Percentiles rank a stretch among this genome's conserved stretches.
These are phyloP conservation scores for Fusarium fracticaudum DNA, from an alignment of 2,329 filamentous ascomycete genomes.

Conservation along the genomic window DNA sequence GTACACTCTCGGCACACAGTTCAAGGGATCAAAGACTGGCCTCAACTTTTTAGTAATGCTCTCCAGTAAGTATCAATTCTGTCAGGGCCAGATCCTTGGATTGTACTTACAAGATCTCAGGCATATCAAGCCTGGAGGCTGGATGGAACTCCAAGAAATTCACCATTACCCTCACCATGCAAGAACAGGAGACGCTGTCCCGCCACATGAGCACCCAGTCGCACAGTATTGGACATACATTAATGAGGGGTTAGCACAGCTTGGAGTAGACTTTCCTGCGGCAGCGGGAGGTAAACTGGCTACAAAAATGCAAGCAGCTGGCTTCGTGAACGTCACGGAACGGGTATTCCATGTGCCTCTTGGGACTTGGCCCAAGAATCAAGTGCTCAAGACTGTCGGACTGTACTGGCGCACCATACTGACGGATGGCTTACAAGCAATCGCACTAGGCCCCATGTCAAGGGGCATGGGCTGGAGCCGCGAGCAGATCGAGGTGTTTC, in stretches of 20 bases:
- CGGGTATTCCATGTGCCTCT: constrained; percentile 62
- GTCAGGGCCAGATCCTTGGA: background rate
- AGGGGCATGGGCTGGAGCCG: constrained; percentile 58
- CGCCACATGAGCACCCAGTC: constrained; percentile 51
- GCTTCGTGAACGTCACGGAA: constrained; percentile 62
- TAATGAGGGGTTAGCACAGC: constrained; percentile 52
- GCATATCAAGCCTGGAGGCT: constrained; percentile 63
- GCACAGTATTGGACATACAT: constrained; percentile 59
- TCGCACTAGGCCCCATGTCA: constrained; percentile 62
- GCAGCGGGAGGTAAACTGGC: constrained; percentile 54
- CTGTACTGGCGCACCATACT: constrained; percentile 62
- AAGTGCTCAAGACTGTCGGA: constrained; percentile 61
- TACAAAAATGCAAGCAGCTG: constrained; percentile 58
- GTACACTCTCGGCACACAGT: constrained; percentile 68
- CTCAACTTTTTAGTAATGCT: constrained; percentile 53
- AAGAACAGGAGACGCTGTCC: constrained; percentile 50
- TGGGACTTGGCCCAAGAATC: constrained; percentile 64
- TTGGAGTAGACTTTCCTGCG: constrained; percentile 59
- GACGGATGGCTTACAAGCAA: constrained; percentile 60
- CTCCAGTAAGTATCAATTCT: constrained; percentile 27
- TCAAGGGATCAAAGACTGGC: constrained; percentile 66
- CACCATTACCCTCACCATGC: constrained; percentile 59
- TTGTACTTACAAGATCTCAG: constrained; percentile 41
- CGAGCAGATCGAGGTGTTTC: constrained; percentile 59
- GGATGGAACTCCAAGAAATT: constrained; percentile 66